Conservation (phyloP, 2,329 filamentous ascomycete species). For the Talaromyces verruculosus region DNA sequence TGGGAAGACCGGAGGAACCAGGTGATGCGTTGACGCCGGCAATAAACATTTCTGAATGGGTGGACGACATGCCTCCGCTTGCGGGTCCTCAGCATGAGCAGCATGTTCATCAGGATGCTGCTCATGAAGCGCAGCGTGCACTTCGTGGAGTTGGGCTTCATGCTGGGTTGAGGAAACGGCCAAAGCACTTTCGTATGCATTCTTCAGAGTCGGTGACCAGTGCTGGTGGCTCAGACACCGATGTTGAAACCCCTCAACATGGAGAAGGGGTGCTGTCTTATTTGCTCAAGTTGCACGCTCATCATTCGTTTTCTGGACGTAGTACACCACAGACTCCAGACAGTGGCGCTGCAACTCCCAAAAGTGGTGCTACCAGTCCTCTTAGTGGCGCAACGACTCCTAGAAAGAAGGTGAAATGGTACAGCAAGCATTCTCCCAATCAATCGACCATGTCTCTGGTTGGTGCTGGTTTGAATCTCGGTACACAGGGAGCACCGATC, state of each 20-base stretch:
- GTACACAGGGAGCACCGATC: constrained; percentile 15
- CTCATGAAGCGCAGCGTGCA: constrained; percentile 34
- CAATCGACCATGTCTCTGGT: constrained; percentile 22
- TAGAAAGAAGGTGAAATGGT: constrained; percentile 29
- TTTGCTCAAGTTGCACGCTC: constrained; percentile 30
- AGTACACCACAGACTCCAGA: constrained; percentile 20
- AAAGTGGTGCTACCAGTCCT: constrained; percentile 22
- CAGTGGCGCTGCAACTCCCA: constrained; percentile 23
- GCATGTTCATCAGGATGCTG: constrained; percentile 3
- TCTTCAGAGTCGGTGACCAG: constrained; percentile 21
- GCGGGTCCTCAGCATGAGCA: background rate
- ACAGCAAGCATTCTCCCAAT: constrained; percentile 25
- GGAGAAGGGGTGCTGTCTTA: constrained; percentile 36
- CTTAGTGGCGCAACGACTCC: constrained; percentile 23
- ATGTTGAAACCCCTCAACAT: constrained; percentile 26
- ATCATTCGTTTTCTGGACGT: constrained; percentile 19
- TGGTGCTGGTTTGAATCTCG: constrained; percentile 21
- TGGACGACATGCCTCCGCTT: constrained; percentile 10
- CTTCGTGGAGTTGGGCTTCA: constrained; percentile 35
- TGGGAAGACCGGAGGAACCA: constrained; percentile 23
- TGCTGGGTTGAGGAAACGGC: constrained; percentile 24
- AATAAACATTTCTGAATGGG: constrained; percentile 7
- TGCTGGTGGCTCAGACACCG: constrained; percentile 18
- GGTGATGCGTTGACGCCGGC: constrained; percentile 21
- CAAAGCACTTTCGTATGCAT: constrained; percentile 19